phyloP scores from a whole-genome alignment of 2,329 filamentous ascomycete genomes.

The Delphinella strobiligena region DNA sequence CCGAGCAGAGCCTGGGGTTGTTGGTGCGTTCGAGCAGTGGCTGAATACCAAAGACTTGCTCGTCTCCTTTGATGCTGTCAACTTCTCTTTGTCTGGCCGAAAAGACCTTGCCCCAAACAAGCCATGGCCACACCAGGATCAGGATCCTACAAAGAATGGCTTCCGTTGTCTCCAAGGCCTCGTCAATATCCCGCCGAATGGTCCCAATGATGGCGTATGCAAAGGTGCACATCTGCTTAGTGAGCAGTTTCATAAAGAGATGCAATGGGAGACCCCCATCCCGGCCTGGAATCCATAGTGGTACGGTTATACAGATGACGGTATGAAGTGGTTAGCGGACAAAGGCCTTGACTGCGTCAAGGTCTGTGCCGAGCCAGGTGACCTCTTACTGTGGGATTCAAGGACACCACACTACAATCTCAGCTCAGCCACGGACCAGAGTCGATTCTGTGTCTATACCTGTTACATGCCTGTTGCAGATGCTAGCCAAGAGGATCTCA shows the following conservation, averaged over 20 bases:
- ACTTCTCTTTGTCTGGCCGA: slow-evolving; percentile 17
- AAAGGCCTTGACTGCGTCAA: slow-evolving; percentile 13
- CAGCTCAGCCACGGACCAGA: slow-evolving; percentile 16
- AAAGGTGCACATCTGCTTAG: slow-evolving; percentile 30
- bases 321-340: slow-evolving; percentile 17
- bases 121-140: slow-evolving; percentile 8
- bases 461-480: slow-evolving; percentile 26
- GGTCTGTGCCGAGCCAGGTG: slow-evolving; percentile 13
- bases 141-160: slow-evolving; percentile 1
- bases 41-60: slow-evolving; percentile 17
- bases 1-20: slow-evolving; percentile 14
- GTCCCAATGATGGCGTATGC: slow-evolving; percentile 35
- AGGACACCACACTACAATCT: slow-evolving; percentile 35
- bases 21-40: slow-evolving; percentile 12
- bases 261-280: too few species aligned
- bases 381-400: slow-evolving; percentile 19
- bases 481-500: slow-evolving; percentile 22
- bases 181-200: slow-evolving; percentile 27
- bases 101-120: slow-evolving; percentile 24
- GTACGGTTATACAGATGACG: slow-evolving; percentile 28
- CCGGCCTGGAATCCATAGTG: slow-evolving; percentile 25
- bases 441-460: slow-evolving; percentile 22
- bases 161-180: slow-evolving; percentile 12
- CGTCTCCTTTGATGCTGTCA: slow-evolving; percentile 16
- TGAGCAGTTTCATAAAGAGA: slow-evolving; percentile 33